phyloP scores from a whole-genome alignment of 257 asterid genomes.

The Jacaranda copaia region DNA sequence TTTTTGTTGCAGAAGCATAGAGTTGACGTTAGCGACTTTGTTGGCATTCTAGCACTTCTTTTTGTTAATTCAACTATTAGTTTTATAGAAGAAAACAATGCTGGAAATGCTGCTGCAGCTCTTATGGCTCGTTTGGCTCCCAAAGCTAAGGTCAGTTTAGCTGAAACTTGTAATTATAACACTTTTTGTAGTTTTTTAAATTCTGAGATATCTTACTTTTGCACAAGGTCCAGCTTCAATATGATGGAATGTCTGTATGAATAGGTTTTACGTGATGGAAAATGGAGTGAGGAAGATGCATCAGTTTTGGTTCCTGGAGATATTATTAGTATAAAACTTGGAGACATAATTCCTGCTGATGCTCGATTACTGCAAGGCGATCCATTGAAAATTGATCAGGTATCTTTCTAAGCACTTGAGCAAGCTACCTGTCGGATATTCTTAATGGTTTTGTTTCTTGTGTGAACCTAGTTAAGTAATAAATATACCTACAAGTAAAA shows the following conservation, averaged over 20 bases:
- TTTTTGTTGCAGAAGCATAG: conserved; percentile 41
- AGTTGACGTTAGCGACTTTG: conserved; percentile 50
- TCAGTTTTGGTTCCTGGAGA: conserved; percentile 79
- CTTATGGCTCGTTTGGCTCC: conserved; percentile 86
- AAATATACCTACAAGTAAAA: too few species aligned
- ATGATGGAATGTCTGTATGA: not conserved
- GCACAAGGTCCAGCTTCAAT: not conserved
- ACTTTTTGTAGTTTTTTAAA: not conserved
- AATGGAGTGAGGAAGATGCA: conserved; percentile 76
- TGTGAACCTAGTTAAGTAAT: not conserved
- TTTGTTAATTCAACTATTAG: conserved; percentile 73
- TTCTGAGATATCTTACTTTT: not conserved
- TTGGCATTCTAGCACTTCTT: conserved; percentile 62
- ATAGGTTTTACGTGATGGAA: conserved; percentile 66
- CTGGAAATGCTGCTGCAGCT: conserved; percentile 84
- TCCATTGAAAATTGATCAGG: conserved; percentile 79
- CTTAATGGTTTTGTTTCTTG: not conserved
- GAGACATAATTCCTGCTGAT: conserved; percentile 86
- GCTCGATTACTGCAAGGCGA: conserved; percentile 79
- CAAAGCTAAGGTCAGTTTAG: conserved; percentile 57
- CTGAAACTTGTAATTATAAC: not conserved
- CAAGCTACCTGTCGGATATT: not conserved
- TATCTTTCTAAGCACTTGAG: conserved; percentile 10
- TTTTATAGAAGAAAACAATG: conserved; percentile 75
- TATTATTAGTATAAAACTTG: conserved; percentile 68